Evolutionary conservation across 2,329 filamentous ascomycete species (phyloP), one percentile per base, ranked within the genome.

Genomic region (Phyllachora maydis): DNA sequence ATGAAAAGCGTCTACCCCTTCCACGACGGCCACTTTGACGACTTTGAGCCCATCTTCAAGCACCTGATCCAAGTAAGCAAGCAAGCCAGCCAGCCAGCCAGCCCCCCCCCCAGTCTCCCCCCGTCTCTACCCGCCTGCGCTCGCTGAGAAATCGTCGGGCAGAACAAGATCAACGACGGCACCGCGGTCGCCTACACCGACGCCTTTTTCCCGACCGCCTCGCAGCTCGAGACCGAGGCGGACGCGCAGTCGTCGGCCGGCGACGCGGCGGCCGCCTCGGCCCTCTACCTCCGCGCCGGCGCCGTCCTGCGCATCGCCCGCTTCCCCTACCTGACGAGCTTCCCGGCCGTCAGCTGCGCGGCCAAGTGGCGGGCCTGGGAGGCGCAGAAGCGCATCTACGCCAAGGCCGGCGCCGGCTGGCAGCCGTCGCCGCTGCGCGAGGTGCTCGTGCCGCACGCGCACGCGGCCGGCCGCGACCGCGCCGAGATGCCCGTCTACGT

Each of bases 281-380:
- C 60, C 17, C 52, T 73, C 11, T 77, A 70, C 42, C 54, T 77
- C n/a, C 65, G 74, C 12, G 70, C 70, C 4, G 73, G 72, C 12
- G 66, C 70, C 14, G 55, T 81, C n/a, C 71, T 76, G 43, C 61
- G 75, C 24, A 79, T 82, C 33, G 59, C 70, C 0, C 59, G 75
- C 10, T 81, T 82, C 38, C 74, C 75, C 4, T 59, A 61, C 33
- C 49, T 61, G 32, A 43, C 48, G 3, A 32, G 39, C 4, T 49
- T 42, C 23, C 52, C 55, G 1, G 23, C 28, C 3, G 30, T 50
- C 19, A 52, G 35, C 32, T 48, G 50, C 20, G 39, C 43, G 2
- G 39, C 45, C 22, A 70, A 81, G 43, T 59, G 64, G 32, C 41
- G 55, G 14, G 72, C 71, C 2, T 81, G 72, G 63, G 49, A 58